Evolutionary conservation across 2,329 filamentous ascomycete species (phyloP), one percentile per base, ranked within the genome.

Genomic region (Cordyceps militaris): DNA sequence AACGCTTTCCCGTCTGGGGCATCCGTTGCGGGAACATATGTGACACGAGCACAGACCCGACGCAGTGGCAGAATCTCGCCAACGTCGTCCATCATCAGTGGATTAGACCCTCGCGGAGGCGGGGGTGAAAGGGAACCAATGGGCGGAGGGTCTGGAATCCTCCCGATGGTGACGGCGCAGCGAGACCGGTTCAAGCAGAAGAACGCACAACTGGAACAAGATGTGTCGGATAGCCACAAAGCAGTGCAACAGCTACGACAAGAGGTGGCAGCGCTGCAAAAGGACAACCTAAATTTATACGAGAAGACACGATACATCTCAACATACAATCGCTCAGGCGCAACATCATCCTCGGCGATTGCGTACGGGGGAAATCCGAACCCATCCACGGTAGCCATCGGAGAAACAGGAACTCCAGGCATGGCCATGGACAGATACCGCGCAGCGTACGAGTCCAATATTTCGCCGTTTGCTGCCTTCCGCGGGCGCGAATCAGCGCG

Each of bases 111-210:
- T 23, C 80, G 83, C 44, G 77, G 59, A 16, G 62, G 65, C 43
- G 76, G 73, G 49, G 69, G 72, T 9, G 73, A 78, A 40, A 75
- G 79, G 16, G 88, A 91, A 48, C 78, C 86, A 9, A 80, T 87
- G 57, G 88, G 88, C 32, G 80, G 89, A 56, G 89, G 90, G 2
- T 89, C 89, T 0, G 91, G 92, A 13, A 97, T 99, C 62, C 77
- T 99, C 24, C 95, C 94, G 34, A 99, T 99, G 95, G 89, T 99
- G 54, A 96, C 94, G 34, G 94, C 95, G 1, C 95, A 99, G 74
- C 87, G 94, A 61, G 94, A 99, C 73, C 90, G 94, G 53, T 99
- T 97, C 82, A 97, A 97, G 79, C 91, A 96, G 77, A 90, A 92
- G 68, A 97, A 96, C 63, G 77, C 85, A 0, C 89, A 99, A 70